A percentile compares a stretch with the other conserved stretches of the same genome.
Evolutionary conservation across 352 stramenopile species (phyloP).

Genomic region (Phytophthora parvispora): DNA sequence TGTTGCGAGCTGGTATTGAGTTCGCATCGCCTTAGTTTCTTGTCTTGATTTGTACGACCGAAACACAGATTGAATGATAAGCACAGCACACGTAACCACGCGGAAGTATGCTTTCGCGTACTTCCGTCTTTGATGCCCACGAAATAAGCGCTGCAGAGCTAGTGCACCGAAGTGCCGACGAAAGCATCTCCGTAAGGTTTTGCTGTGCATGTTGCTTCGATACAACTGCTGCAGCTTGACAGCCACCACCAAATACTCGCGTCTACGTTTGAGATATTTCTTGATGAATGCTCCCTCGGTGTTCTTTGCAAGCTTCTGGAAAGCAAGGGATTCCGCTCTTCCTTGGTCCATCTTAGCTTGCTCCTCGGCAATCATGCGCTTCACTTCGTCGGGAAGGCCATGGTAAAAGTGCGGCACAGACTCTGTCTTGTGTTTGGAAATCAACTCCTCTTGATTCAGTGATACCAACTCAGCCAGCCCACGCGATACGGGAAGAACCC

Average conservation of each 20-base stretch:
- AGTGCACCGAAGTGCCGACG: slow-evolving; percentile 54
- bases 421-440: slow-evolving; percentile 22
- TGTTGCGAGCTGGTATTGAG: slow-evolving; percentile 35
- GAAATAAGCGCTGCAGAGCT: slow-evolving; percentile 69
- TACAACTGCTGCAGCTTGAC: slow-evolving; percentile 65
- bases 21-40: slow-evolving; percentile 41
- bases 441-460: slow-evolving; percentile 51
- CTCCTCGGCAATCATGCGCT: slow-evolving; percentile 77
- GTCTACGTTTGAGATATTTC: slow-evolving; percentile 70
- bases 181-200: slow-evolving; percentile 53
- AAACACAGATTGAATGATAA: slow-evolving; percentile 80
- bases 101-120: slow-evolving; percentile 60
- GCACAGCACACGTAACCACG: slow-evolving; percentile 58
- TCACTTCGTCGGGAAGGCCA: slow-evolving; percentile 74
- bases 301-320: slow-evolving; percentile 64
- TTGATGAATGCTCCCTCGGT: slow-evolving; percentile 60
- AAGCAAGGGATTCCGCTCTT: slow-evolving; percentile 15
- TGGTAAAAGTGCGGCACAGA: slow-evolving; percentile 85
- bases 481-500: slow-evolving; percentile 43
- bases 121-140: slow-evolving; percentile 56
- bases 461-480: slow-evolving; percentile 50
- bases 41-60: slow-evolving; percentile 59
- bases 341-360: slow-evolving; percentile 34
- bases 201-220: slow-evolving; percentile 57
- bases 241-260: slow-evolving; percentile 51